Percentiles rank a stretch among this genome's conserved stretches.
phyloP scores from a whole-genome alignment of 306 rosid species.

The Comarum palustre region DNA sequence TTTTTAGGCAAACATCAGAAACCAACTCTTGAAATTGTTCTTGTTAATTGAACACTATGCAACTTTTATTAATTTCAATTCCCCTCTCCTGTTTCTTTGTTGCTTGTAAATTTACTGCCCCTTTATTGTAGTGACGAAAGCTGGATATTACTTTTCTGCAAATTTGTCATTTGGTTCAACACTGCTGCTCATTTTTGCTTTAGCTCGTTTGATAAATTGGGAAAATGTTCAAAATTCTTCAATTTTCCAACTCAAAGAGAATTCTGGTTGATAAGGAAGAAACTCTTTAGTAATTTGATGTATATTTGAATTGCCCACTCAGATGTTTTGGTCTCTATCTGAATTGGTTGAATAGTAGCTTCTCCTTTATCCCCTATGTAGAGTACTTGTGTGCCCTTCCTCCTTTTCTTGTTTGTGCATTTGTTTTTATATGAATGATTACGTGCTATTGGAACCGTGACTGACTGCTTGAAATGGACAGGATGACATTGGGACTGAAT shows the following conservation, averaged over 20 bases:
- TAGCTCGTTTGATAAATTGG: not conserved
- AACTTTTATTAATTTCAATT: not conserved
- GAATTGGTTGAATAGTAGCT: not conserved
- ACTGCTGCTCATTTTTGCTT: not conserved
- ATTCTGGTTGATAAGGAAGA: too few species aligned
- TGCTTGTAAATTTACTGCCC: not conserved
- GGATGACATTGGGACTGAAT: constrained; percentile 84
- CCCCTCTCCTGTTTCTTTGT: not conserved
- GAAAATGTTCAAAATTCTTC: not conserved
- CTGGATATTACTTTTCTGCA: not conserved
- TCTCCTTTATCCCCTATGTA: not conserved
- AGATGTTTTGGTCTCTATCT: not conserved
- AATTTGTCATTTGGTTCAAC: not conserved
- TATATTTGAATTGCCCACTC: not conserved
- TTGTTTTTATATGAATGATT: not conserved
- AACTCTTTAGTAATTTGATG: too few species aligned
- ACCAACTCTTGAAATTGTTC: not conserved
- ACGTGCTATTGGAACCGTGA: not conserved
- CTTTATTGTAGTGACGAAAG: not conserved
- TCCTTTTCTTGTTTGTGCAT: not conserved
- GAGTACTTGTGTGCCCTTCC: not conserved
- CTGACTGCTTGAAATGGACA: constrained; percentile 9
- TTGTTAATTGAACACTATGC: not conserved
- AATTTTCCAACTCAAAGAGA: not conserved
- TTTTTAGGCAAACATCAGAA: not conserved